Percentiles rank a stretch among this genome's conserved stretches.
phyloP scores from a whole-genome alignment of 2,329 filamentous ascomycete genomes.

The Trichoderma atrobrunneum region DNA sequence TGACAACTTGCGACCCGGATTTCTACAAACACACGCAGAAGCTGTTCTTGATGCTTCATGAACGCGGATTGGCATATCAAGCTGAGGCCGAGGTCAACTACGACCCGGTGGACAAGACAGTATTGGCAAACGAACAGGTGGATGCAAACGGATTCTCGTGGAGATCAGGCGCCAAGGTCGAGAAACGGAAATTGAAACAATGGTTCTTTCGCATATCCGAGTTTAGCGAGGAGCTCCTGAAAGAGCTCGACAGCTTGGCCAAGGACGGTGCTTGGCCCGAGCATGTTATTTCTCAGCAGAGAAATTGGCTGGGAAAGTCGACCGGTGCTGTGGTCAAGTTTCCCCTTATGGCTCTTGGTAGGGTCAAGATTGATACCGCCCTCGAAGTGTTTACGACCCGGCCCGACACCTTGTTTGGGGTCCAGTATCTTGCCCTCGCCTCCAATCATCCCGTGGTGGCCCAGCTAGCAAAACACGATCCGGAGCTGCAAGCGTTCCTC shows the following conservation, averaged over 20 bases:
- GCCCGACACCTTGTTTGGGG: conserved; percentile 82
- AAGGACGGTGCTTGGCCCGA: conserved; percentile 73
- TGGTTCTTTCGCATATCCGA: conserved; percentile 87
- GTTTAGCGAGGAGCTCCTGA: conserved; percentile 69
- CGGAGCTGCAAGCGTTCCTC: conserved; percentile 65
- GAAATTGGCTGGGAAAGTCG: conserved; percentile 84
- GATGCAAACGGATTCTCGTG: conserved; percentile 81
- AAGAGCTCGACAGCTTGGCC: conserved; percentile 66
- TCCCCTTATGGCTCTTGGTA: conserved; percentile 48
- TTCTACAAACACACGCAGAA: conserved; percentile 91
- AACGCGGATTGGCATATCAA: conserved; percentile 76
- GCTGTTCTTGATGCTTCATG: conserved; percentile 74
- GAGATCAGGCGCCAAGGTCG: conserved; percentile 81
- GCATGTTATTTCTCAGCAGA: conserved; percentile 77
- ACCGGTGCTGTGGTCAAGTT: conserved; percentile 71
- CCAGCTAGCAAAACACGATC: conserved; percentile 56
- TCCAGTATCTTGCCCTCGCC: conserved; percentile 79
- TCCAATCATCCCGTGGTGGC: conserved; percentile 68
- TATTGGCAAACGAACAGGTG: conserved; percentile 92
- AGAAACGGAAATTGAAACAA: conserved; percentile 75
- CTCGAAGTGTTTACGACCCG: conserved; percentile 81
- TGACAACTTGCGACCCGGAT: conserved; percentile 77
- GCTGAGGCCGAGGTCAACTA: conserved; percentile 84
- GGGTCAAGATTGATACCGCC: conserved; percentile 39
- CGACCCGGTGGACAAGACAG: conserved; percentile 84